These are phyloP conservation scores for Didymella pomorum DNA, from an alignment of 2,329 filamentous ascomycete genomes.

Conservation along the genomic window DNA sequence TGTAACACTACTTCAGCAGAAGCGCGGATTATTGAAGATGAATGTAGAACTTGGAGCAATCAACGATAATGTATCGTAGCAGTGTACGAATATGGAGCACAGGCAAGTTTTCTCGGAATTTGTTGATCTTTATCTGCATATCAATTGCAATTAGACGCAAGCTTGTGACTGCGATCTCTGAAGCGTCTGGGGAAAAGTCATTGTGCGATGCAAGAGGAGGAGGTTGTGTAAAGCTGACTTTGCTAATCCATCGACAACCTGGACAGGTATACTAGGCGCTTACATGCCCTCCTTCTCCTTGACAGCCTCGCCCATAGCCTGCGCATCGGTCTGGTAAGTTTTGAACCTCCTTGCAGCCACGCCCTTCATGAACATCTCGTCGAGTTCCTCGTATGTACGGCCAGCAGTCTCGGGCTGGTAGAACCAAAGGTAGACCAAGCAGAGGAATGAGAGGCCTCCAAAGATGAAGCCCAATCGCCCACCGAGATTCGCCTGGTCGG, in stretches of 20 bases:
- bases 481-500: slow-evolving; percentile 51
- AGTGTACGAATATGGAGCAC: not conserved
- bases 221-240: not conserved
- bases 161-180: not conserved
- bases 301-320: slow-evolving; percentile 12
- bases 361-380: slow-evolving; percentile 74
- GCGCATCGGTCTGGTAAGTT: slow-evolving; percentile 24
- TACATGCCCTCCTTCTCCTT: slow-evolving; percentile 25
- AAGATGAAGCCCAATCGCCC: slow-evolving; percentile 87
- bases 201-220: not conserved
- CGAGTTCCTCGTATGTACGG: slow-evolving; percentile 81
- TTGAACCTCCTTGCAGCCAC: slow-evolving; percentile 34
- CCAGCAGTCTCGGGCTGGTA: slow-evolving; percentile 78
- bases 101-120: not conserved
- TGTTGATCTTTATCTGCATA: not conserved
- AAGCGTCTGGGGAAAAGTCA: too few relatives aligned
- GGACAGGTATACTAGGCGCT: not conserved
- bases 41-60: not conserved
- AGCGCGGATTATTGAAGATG: not conserved
- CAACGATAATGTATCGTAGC: not conserved
- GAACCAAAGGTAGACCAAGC: slow-evolving; percentile 80
- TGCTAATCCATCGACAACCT: too few relatives aligned
- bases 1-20: slow-evolving; percentile 1
- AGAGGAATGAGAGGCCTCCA: slow-evolving; percentile 78
- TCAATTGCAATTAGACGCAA: not conserved